Evolutionary conservation across 257 asterid species (phyloP).

Genomic region (Striga asiatica): DNA sequence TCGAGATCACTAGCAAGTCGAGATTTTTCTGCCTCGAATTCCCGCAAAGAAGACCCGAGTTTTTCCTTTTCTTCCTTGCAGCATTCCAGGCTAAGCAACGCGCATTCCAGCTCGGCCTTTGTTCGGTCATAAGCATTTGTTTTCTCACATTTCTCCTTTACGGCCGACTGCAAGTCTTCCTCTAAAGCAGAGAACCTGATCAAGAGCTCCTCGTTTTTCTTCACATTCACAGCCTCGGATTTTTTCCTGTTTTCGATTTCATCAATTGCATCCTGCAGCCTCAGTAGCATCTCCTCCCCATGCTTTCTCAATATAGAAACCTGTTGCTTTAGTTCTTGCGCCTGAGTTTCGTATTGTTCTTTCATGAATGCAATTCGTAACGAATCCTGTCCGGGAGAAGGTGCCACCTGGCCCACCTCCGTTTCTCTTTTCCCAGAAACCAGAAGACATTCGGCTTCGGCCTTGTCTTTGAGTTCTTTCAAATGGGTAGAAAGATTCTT

Average conservation of each 20-base stretch:
- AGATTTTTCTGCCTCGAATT: slow-evolving; percentile 47
- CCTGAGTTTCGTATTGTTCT: slow-evolving; percentile 73
- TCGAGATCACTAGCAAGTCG: slow-evolving; percentile 39
- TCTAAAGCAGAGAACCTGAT: slow-evolving; percentile 57
- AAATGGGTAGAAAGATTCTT: slow-evolving; percentile 62
- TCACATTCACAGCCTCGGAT: slow-evolving; percentile 67
- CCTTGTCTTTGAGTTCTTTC: slow-evolving; percentile 82
- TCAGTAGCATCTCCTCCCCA: slow-evolving; percentile 91
- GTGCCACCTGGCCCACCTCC: slow-evolving; percentile 45
- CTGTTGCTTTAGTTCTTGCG: slow-evolving; percentile 78
- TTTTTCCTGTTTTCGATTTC: slow-evolving; percentile 78
- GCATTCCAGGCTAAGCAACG: slow-evolving; percentile 79
- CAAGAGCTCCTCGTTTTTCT: slow-evolving; percentile 68
- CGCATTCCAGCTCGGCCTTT: slow-evolving; percentile 87
- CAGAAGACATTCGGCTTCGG: slow-evolving; percentile 53
- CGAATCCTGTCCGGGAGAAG: slow-evolving; percentile 58
- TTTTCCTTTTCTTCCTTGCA: slow-evolving; percentile 96
- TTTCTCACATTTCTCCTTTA: slow-evolving; percentile 72
- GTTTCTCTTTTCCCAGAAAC: slow-evolving; percentile 53
- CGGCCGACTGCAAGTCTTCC: slow-evolving; percentile 40
- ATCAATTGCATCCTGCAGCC: slow-evolving; percentile 80
- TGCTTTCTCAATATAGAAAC: slow-evolving; percentile 67
- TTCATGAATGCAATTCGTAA: slow-evolving; percentile 84
- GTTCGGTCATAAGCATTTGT: slow-evolving; percentile 51
- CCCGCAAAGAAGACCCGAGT: slow-evolving; percentile 41